A percentile compares a stretch with the other conserved stretches of the same genome.
These are phyloP conservation scores for Ceratocystis cubensis DNA, from an alignment of 2,329 filamentous ascomycete species.

Conservation along the genomic window DNA sequence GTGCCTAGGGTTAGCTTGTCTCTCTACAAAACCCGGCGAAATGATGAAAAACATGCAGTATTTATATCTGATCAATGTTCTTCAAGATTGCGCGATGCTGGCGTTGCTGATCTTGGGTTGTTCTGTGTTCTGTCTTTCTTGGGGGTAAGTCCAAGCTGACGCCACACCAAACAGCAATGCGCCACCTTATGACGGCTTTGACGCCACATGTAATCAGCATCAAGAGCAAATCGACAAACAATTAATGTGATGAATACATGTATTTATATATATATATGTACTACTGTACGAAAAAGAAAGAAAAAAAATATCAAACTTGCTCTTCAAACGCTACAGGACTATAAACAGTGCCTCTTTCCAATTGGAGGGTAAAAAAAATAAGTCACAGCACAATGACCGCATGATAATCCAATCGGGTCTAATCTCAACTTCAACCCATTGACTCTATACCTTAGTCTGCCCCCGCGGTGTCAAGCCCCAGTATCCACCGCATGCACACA, in stretches of 20 bases:
- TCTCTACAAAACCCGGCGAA: too few relatives aligned
- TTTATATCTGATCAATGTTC: too few relatives aligned
- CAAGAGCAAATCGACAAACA: neutral
- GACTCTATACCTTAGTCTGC: conserved; percentile 16
- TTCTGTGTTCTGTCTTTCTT: conserved; percentile 3
- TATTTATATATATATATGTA: too few relatives aligned
- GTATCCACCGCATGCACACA: conserved; percentile 43
- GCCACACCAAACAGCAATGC: neutral
- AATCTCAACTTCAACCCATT: neutral
- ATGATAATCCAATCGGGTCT: neutral
- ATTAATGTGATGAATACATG: too few relatives aligned
- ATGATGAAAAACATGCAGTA: too few relatives aligned
- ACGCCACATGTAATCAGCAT: neutral
- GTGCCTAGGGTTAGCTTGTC: too few relatives aligned
- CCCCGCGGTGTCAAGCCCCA: conserved; percentile 32
- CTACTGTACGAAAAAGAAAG: neutral
- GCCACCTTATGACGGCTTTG: neutral
- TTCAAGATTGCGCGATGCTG: neutral
- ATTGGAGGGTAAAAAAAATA: neutral
- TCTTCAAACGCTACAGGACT: neutral
- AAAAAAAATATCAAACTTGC: neutral
- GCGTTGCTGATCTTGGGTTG: neutral
- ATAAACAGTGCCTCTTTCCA: neutral
- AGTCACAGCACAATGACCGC: neutral
- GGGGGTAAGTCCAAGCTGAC: conserved; percentile 2